Evolutionary conservation across 2,329 filamentous ascomycete species (phyloP), one percentile per base, ranked within the genome.

Genomic region (Talaromyces sp.): DNA sequence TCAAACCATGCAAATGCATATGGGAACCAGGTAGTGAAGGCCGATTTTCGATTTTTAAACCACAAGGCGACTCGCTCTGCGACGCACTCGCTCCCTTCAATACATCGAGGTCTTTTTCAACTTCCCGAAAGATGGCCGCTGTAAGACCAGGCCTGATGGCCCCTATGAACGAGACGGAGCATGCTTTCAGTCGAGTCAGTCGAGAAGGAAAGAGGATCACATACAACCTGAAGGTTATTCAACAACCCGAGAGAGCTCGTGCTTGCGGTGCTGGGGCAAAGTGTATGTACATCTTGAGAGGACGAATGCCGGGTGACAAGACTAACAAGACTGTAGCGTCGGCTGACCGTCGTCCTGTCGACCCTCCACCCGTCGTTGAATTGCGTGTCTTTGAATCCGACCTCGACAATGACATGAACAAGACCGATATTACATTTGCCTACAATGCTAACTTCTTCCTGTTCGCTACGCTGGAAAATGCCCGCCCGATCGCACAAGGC

Each of bases 391-490:
- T 86, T 66, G 89, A 96, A 69, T 89, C 74, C 9, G 72, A 77
- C 25, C 72, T 75, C 15, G 72, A 69, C 62, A 79, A 79, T 57
- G 83, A 85, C 25, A 79, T 85, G 22, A 80, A 83, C 51, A 75
- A 79, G 53, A 82, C 82, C 57, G 88, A 91, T 61, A 84, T 91
- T 67, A 97, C 94, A 1, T 96, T 96, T 68, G 83, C 85, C 60
- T 96, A 97, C 79, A 93, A 96, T 70, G 92, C 92, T 70, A 96
- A 96, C 75, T 97, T 97, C 82, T 97, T 99, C 77, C 86, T 97
- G 40, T 97, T 91, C 68, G 90, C 92, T 53, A 97, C 91, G 5
- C 81, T 99, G 60, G 91, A 97, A 70, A 86, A 90, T 66, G 89
- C 91, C 28, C 89, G 92, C 37, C 84, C 86, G 31, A 88, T 97